These are phyloP conservation scores for Mucor circinelloides DNA, from an alignment of 371 early-diverging fungal genomes.

Conservation along the genomic window DNA sequence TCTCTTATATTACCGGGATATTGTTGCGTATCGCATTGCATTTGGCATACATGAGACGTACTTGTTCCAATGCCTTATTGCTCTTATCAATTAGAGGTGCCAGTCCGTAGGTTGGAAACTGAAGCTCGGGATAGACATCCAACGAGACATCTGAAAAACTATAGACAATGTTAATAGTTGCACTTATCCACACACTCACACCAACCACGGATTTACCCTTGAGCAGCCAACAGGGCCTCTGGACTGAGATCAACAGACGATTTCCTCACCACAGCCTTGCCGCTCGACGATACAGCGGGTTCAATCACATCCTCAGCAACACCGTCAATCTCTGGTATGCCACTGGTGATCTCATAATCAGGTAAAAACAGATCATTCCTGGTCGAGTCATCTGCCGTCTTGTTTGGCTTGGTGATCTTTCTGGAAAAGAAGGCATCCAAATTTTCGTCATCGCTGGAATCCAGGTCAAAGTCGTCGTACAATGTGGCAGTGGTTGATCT, in stretches of 20 bases:
- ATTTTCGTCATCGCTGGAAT: slow-evolving; percentile 54
- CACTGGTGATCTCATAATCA: slow-evolving; percentile 53
- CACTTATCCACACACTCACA: background rate
- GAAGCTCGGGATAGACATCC: slow-evolving; percentile 63
- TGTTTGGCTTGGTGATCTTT: slow-evolving; percentile 51
- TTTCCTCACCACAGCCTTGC: background rate
- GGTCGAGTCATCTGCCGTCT: slow-evolving; percentile 40
- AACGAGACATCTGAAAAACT: slow-evolving; percentile 45
- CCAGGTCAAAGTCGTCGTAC: slow-evolving; percentile 51
- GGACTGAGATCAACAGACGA: slow-evolving; percentile 18
- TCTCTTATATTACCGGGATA: slow-evolving; percentile 29
- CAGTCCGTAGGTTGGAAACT: slow-evolving; percentile 65
- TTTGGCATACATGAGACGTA: slow-evolving; percentile 75
- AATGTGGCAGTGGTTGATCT: slow-evolving; percentile 28
- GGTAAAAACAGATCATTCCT: slow-evolving; percentile 55
- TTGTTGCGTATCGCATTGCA: slow-evolving; percentile 72
- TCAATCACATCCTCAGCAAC: slow-evolving; percentile 19
- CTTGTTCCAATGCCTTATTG: slow-evolving; percentile 60
- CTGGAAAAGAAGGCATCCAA: slow-evolving; percentile 59
- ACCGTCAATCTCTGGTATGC: slow-evolving; percentile 53
- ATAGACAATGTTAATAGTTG: background rate
- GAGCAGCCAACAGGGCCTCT: slow-evolving; percentile 5
- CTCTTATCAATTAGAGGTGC: slow-evolving; percentile 64
- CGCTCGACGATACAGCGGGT: background rate
- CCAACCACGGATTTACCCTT: slow-evolving; percentile 13